Evolutionary conservation across 208 protist species (phyloP).

Genomic region (Acanthamoeba triangularis): DNA sequence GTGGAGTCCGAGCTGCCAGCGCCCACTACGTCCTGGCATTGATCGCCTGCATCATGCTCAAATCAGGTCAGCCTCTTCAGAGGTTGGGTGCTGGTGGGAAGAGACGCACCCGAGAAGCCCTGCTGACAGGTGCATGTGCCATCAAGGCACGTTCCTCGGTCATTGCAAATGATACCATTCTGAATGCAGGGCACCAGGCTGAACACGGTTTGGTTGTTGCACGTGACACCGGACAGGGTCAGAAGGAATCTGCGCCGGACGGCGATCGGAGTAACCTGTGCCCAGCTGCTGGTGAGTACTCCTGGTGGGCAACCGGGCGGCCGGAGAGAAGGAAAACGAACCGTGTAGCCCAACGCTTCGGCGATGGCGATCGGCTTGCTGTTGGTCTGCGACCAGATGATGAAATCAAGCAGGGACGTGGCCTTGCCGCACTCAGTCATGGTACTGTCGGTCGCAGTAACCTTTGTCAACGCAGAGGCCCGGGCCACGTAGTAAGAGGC

Average conservation of each 20-base stretch:
- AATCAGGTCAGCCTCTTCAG: background rate
- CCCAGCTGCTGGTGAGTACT: too few relatives aligned
- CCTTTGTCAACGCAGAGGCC: background rate
- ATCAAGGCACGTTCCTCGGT: conserved; percentile 38
- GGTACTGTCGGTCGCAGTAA: background rate
- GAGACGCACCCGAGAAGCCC: background rate
- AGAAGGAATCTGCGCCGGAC: background rate
- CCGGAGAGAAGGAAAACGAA: background rate
- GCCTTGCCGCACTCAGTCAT: conserved; percentile 38
- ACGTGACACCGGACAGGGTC: conserved; percentile 10
- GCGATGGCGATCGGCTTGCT: conserved; percentile 31
- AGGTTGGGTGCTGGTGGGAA: background rate
- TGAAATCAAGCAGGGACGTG: conserved; percentile 12
- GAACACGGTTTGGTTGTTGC: conserved; percentile 35
- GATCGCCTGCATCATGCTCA: background rate
- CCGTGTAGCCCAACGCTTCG: conserved; percentile 11
- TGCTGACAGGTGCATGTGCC: background rate
- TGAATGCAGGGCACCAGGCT: conserved; percentile 7
- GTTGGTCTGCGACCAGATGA: conserved; percentile 66
- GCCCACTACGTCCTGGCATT: background rate
- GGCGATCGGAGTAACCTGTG: conserved; percentile 28
- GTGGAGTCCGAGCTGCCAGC: background rate
- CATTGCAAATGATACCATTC: conserved; percentile 10
- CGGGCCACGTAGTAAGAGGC: background rate
- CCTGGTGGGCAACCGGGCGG: too few relatives aligned